Evolutionary conservation across 2,329 filamentous ascomycete species (phyloP).

Genomic region (Talaromyces islandicus): DNA sequence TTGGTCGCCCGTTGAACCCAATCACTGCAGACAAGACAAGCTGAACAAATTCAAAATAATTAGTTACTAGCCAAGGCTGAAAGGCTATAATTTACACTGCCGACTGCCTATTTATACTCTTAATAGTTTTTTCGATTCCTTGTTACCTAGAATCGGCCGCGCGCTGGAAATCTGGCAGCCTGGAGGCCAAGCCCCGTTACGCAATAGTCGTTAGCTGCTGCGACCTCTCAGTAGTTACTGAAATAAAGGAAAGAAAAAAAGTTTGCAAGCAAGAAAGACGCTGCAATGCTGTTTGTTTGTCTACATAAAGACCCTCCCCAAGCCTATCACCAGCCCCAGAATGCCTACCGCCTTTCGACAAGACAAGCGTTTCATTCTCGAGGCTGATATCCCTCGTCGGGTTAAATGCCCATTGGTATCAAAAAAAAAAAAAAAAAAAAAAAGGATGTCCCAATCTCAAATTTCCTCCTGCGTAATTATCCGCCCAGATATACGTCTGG

Average conservation of each 20-base stretch:
- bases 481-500: neutral
- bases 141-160: neutral
- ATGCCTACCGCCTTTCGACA: neutral
- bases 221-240: neutral
- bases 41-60: neutral
- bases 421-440: neutral
- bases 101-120: neutral
- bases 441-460: neutral
- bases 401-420: neutral
- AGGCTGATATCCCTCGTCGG: neutral
- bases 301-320: neutral
- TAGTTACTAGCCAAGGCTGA: neutral
- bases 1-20: neutral
- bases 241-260: neutral
- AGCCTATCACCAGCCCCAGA: neutral
- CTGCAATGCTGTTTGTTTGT: neutral
- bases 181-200: neutral
- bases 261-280: neutral
- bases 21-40: neutral
- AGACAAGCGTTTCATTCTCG: neutral
- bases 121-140: neutral
- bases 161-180: neutral
- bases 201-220: neutral
- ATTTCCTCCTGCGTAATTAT: neutral
- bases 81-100: neutral